Base-by-base conservation (phyloP, 2,329 filamentous ascomycete genomes). In the Blumeria graminis region DNA sequence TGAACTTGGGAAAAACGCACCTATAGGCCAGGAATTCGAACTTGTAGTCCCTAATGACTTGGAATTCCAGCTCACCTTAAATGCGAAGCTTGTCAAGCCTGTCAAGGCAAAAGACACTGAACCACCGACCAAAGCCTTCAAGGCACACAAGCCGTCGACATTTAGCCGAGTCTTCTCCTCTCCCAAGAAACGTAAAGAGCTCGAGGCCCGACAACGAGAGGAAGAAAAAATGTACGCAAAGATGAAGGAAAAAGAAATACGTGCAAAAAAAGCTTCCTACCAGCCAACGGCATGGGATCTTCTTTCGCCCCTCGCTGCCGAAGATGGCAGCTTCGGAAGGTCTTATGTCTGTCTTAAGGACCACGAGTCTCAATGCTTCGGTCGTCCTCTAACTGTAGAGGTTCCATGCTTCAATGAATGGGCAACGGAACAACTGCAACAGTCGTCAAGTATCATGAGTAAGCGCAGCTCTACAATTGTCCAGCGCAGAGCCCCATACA, bases 361-460 rank as follows among this genome's bases (percentile, higher is more conserved):
- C 66, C 88, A 95, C 65, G 92, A 98, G 69, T 74, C 79, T 56
- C 77, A 82, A 60, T 92, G 89, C 65, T 98, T 85, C 64, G 92
- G 92, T 38, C 82, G 92, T 16, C 88, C 87, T 8, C 83, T 90
- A 64, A 82, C 81, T 59, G 86, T 89, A 14, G 89, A 96, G 63
- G 81, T 96, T 57, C 85, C 87, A 16, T 93, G 88, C 70, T 98
- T 96, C 76, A 98, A 98, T 65, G 92, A 98, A 71, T 98, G 92
- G 92, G 92, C 92, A 0, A 81, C 85, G 3, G 92, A 98, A 67
- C 86, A 92, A 62, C 80, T 78, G 9, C 75, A 74, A 28, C 82
- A 82, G 59, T 79, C 83, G 5, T 93, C 81, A 65, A 95, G 87
- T 68, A 84, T 94, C 60, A 94, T 94, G 76, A 95, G 86, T 74